phyloP scores from a whole-genome alignment of 2,329 filamentous ascomycete species.

The Metarhizium rileyi region DNA sequence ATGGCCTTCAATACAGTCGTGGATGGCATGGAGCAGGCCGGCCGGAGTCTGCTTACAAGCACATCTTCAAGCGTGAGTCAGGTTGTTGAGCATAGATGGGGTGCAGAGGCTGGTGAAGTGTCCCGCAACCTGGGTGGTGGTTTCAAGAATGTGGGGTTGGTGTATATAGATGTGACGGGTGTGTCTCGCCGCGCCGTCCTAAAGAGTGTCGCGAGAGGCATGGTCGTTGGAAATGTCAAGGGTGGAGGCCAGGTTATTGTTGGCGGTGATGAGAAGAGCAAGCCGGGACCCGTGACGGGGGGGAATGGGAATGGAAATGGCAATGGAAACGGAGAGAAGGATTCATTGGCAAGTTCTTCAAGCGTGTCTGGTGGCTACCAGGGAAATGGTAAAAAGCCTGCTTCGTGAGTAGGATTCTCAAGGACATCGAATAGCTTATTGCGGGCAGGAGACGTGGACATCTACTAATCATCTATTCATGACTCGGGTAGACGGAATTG shows the following conservation, averaged over 20 bases:
- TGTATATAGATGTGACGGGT: conserved; percentile 93
- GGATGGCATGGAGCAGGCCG: conserved; percentile 84
- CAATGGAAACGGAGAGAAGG: conserved; percentile 13
- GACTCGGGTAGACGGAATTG: background rate
- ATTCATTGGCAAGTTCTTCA: conserved; percentile 17
- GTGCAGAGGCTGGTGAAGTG: conserved; percentile 71
- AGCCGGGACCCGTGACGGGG: conserved; percentile 13
- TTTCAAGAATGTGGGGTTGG: conserved; percentile 90
- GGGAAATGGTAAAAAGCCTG: conserved; percentile 23
- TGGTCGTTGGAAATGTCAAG: conserved; percentile 76
- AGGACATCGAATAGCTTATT: background rate
- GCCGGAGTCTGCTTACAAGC: conserved; percentile 65
- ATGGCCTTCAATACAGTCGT: conserved; percentile 94
- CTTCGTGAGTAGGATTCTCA: conserved; percentile 1
- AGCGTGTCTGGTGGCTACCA: conserved; percentile 19
- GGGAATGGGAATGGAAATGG: conserved; percentile 15
- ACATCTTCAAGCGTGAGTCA: conserved; percentile 71
- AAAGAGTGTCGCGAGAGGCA: conserved; percentile 92
- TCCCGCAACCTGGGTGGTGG: conserved; percentile 69
- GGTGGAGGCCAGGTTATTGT: conserved; percentile 66
- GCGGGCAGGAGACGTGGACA: background rate
- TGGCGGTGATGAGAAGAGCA: conserved; percentile 46
- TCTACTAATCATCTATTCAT: background rate
- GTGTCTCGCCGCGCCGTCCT: conserved; percentile 83
- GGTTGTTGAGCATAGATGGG: conserved; percentile 84